Conservation (phyloP, 2,329 filamentous ascomycete species). For the Coniochaeta ligniaria region DNA sequence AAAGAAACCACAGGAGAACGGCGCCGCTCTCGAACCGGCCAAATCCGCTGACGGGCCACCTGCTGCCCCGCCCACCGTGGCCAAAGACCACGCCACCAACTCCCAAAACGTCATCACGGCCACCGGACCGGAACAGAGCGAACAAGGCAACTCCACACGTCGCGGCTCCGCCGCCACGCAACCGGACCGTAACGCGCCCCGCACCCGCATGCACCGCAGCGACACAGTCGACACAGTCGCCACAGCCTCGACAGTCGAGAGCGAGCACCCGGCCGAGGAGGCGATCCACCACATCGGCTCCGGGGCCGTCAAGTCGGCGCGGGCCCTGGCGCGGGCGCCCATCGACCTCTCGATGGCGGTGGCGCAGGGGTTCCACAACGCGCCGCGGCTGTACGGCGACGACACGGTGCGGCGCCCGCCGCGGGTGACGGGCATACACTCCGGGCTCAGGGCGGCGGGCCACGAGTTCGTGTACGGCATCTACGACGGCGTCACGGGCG, state of each 20-base stretch:
- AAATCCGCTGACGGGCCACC: background rate
- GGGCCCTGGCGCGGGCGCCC: constrained; percentile 47
- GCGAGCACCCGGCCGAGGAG: constrained; percentile 25
- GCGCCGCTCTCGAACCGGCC: background rate
- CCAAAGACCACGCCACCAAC: constrained; percentile 4
- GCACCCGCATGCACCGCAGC: constrained; percentile 13
- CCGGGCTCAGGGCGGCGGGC: constrained; percentile 53
- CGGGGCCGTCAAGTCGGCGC: constrained; percentile 42
- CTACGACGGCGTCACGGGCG: constrained; percentile 57
- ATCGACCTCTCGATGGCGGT: constrained; percentile 54
- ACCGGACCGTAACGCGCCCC: constrained; percentile 7
- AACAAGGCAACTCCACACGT: background rate
- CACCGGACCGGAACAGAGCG: background rate
- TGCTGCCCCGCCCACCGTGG: too few species aligned
- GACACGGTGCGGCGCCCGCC: constrained; percentile 58
- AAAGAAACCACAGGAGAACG: background rate
- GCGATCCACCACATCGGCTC: constrained; percentile 43
- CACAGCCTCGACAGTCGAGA: constrained; percentile 16
- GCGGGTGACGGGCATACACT: constrained; percentile 58
- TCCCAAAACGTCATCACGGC: background rate
- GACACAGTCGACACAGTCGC: constrained; percentile 14
- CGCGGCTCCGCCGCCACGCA: background rate
- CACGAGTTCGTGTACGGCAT: constrained; percentile 56
- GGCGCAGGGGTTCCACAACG: constrained; percentile 65
- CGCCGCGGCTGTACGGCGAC: constrained; percentile 63